A percentile compares a stretch with the other conserved stretches of the same genome.
Evolutionary conservation across 2,329 filamentous ascomycete genomes (phyloP).

Genomic region (Hysterium pulicare): DNA sequence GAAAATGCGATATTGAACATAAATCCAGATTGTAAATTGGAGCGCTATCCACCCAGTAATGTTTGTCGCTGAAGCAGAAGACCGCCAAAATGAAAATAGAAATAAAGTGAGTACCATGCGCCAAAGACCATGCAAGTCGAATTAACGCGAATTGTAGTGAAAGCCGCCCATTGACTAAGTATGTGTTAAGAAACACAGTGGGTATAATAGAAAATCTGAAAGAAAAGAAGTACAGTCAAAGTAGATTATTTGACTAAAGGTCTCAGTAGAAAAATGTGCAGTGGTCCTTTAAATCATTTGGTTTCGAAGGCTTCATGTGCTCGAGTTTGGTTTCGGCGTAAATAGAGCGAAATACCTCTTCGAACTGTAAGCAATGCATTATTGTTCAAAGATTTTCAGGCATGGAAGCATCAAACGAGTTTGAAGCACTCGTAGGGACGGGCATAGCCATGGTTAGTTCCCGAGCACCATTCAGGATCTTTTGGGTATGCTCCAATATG

Average conservation of each 20-base stretch:
- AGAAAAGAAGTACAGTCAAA: no score
- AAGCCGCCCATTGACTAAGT: not conserved
- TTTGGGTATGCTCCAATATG: conserved; percentile 55
- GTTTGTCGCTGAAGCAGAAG: not conserved
- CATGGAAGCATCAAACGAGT: not conserved
- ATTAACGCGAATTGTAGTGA: not conserved
- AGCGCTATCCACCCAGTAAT: not conserved
- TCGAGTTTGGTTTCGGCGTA: no score
- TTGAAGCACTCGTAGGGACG: not conserved
- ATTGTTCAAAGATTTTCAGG: no score
- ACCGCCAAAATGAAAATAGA: not conserved
- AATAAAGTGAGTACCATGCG: not conserved
- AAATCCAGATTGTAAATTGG: not conserved
- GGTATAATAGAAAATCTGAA: no score
- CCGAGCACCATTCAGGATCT: not conserved
- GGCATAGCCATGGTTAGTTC: not conserved
- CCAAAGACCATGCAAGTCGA: not conserved
- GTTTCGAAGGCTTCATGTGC: no score
- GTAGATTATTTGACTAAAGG: no score
- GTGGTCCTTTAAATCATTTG: no score
- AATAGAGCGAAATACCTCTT: no score
- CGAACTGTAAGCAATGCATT: no score
- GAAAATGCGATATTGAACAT: not conserved
- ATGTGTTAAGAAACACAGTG: not conserved
- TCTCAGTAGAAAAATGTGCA: no score